Evolutionary conservation across 1,284 basidiomycete species (phyloP), one percentile per base, ranked within the genome.

Genomic region (Ceratobasidium sp.): DNA sequence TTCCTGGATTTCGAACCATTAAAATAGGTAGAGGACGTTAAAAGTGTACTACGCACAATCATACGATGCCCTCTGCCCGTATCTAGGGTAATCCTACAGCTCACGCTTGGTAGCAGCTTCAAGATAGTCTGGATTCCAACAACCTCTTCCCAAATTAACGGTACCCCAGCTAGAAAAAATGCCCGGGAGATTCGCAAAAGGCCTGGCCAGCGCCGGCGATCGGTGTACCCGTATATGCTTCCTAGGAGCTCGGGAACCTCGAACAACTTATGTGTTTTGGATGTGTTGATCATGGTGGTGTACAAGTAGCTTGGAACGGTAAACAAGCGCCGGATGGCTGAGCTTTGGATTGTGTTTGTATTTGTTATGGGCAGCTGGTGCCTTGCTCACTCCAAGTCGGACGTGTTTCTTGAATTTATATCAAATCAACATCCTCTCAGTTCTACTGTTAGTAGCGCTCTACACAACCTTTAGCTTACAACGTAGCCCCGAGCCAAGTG

Each of bases 141-240:
- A 9, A 68, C 33, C 33, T 52, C 17, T 52, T 38, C 28, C 66
- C 66, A 68, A 7, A 54, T 50, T 4, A 68, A 68, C 5, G 66
- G 50, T 13, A 10, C 50, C 12, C 33, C 66, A 38, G 50, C 17
- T n/a, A 17, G 20, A 40, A 62, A 62, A 20, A 62, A 62, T 6
- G 38, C 6, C 38, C 17, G 38, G 40, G 61, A 62, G 61, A 62
- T 38, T 3, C 38, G 38, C 17, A 42, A 7, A 2, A 62, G n/a
- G 33, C 38, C 2, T n/a, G 61, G 17, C 7, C 13, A 20, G 7
- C 15, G 61, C 15, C 17, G 40, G 17, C 7, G 7, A 1, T 17
- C 15, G 17, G 38, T 17, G 17, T 40, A 42, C 6, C 20, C 40
- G 38, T 15, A 62, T 15, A 62, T 62, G 7, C n/a, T 40, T 62